Evolutionary conservation across 352 stramenopile genomes (phyloP).

Genomic region (Globisporangium nunn): DNA sequence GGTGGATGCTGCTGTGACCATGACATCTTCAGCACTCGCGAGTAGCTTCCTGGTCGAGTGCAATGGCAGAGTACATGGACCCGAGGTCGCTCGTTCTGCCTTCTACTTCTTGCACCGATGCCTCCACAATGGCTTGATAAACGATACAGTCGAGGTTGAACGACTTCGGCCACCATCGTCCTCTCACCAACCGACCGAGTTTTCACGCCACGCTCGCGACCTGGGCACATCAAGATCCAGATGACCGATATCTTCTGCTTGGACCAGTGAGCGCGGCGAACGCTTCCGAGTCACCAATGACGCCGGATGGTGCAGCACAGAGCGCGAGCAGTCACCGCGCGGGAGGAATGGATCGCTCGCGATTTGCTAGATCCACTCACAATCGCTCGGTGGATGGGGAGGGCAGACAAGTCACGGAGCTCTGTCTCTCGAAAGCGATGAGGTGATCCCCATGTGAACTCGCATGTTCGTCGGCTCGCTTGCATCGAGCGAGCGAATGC

Average conservation of each 20-base stretch:
- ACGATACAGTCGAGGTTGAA: not conserved
- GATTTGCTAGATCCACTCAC: not conserved
- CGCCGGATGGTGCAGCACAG: not conserved
- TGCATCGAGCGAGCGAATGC: not conserved
- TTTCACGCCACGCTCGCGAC: not conserved
- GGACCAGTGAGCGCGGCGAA: conserved; percentile 1
- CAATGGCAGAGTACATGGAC: too few relatives aligned
- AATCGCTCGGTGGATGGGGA: too few relatives aligned
- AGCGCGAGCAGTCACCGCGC: too few relatives aligned
- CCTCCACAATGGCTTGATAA: too few relatives aligned
- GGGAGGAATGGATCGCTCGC: not conserved
- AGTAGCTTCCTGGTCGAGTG: too few relatives aligned
- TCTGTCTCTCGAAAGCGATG: not conserved
- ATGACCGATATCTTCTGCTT: not conserved
- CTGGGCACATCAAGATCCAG: not conserved
- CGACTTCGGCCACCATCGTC: not conserved
- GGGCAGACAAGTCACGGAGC: not conserved
- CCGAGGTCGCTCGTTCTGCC: too few relatives aligned
- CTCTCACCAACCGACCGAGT: not conserved
- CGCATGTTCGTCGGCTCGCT: not conserved
- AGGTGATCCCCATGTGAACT: not conserved
- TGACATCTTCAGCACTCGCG: too few relatives aligned
- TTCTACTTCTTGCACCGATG: too few relatives aligned
- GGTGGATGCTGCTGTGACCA: too few relatives aligned
- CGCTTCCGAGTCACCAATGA: not conserved